A percentile compares a stretch with the other conserved stretches of the same genome.
phyloP scores from a whole-genome alignment of 257 asterid species.

The Cordia subcordata region DNA sequence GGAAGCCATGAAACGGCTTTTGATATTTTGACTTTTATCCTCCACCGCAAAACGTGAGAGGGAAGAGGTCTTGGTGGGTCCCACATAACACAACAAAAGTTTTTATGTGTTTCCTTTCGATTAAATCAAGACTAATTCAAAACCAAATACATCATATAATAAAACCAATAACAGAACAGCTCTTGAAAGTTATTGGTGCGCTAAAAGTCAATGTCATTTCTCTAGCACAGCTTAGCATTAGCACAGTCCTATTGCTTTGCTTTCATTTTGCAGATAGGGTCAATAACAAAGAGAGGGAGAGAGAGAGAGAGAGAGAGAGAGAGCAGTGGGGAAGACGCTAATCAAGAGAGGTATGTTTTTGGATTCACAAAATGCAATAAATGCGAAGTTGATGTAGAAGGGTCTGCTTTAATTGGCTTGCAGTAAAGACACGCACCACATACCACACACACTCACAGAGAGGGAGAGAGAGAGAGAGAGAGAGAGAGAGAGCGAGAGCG shows the following conservation, averaged over 20 bases:
- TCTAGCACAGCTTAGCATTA: background rate
- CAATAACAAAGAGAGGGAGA: slow-evolving; percentile 34
- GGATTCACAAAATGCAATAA: slow-evolving; percentile 55
- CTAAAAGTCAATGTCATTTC: slow-evolving; percentile 49
- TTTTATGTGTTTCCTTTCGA: slow-evolving; percentile 13
- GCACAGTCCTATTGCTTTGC: background rate
- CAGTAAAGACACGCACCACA: slow-evolving; percentile 19
- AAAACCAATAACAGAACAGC: slow-evolving; percentile 9
- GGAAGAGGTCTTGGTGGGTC: slow-evolving; percentile 29
- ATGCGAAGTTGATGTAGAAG: slow-evolving; percentile 58
- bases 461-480: slow-evolving; percentile 17
- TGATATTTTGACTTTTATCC: slow-evolving; percentile 47
- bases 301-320: slow-evolving; percentile 18
- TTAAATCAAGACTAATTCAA: slow-evolving; percentile 23
- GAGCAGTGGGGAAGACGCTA: slow-evolving; percentile 34
- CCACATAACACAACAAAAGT: slow-evolving; percentile 13
- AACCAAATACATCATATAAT: slow-evolving; percentile 7
- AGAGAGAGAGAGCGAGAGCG: slow-evolving; percentile 20
- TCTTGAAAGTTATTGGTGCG: slow-evolving; percentile 16
- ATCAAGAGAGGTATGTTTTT: slow-evolving; percentile 40
- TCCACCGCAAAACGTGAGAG: slow-evolving; percentile 16
- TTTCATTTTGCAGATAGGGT: slow-evolving; percentile 27
- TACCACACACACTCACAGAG: slow-evolving; percentile 10
- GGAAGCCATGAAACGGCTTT: no score
- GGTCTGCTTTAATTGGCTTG: slow-evolving; percentile 42